Evolutionary conservation across 2,329 filamentous ascomycete genomes (phyloP), one percentile per base, ranked within the genome.

Genomic region (Fusarium fujikuroi): DNA sequence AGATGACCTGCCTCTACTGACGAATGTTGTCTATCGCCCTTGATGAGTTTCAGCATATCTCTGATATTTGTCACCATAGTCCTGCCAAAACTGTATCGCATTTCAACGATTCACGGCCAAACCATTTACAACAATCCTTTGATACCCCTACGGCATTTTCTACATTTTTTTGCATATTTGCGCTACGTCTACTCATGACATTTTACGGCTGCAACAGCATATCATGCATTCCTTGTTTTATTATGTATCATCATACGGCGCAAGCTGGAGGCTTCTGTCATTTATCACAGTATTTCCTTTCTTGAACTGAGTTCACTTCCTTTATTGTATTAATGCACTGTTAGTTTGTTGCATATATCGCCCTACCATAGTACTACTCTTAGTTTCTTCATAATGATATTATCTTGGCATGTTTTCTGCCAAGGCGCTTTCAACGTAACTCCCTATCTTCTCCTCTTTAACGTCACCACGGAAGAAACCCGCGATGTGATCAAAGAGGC

Each of bases 1-100:
- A 11, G 75, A 78, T 25, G 79, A 79, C 50, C 59, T 75, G 28
- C 80, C 87, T 30, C 83, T 88, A 57, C 83, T 89, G 49, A 85
- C 86, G 50, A 85, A 82, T 50, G 85, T 86, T 44, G 87, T 88
- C 40, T 88, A 88, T 77, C 83, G 83, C 60, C 85, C 86, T 47
- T 80, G 72, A 79, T 67, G 43, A 44, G 39, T 50, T 63, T 39
- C 28, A 50, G 56, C 36, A 28, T 63, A 60, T 53, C 43, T 30
- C 43, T 60, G 36, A 62, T 57, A 40, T 54, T 56, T 54, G 58
- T 63, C 53, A 42, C 37, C 34, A 36, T 47, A 32, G 59, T 63
- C 69, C 66, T 49, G 54, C 70, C 64, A 61, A 30, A 39, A 56
- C 52, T 50, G 54, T 58, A 70, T 66, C 58, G 56, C 64, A 60